Evolutionary conservation across 768 basidiomycete species (phyloP), one percentile per base, ranked within the genome.

Genomic region (Rhodotorula diobovata): DNA sequence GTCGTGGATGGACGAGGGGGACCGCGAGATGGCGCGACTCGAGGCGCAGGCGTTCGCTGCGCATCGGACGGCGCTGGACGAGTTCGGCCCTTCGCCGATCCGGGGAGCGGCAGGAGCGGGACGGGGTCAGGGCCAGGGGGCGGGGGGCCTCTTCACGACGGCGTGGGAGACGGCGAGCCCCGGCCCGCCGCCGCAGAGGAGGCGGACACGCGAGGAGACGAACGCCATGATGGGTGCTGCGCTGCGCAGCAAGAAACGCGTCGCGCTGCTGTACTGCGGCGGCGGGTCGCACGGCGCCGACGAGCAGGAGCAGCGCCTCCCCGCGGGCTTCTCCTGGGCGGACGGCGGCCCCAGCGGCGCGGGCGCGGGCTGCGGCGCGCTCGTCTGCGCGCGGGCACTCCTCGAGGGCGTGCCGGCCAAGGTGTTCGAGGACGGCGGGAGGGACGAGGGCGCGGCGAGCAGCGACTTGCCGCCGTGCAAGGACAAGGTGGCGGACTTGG

Each of bases 171-270:
- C n/a, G n/a, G n/a, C n/a, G n/a, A n/a, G n/a, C n/a, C n/a, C n/a
- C n/a, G n/a, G n/a, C n/a, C n/a, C n/a, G n/a, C n/a, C n/a, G n/a
- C n/a, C n/a, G n/a, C 50, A 1, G 37, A 6, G 43, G 25, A 28
- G 66, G 7, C 18, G 66, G 25, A 61, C 66, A 39, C 39, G 66
- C 48, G 66, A 67, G 28, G 58, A 67, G 21, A 67, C 66, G 21
- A 67, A 67, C 51, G 59, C 58, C 30, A 12, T 67, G 50, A 60
- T 60, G 50, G 66, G 66, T 2, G 51, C 45, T 2, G 32, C 66
- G 30, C 41, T 67, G 58, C 48, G 66, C 23, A 39, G 35, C n/a
- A 61, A 61, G 59, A 53, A 61, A 41, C 9, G 7, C 28, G 66
- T 67, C 18, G 45, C 20, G 20, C 30, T 61, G 0, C 30, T 67